Percentiles rank a stretch among this genome's conserved stretches.
Evolutionary conservation across 2,329 filamentous ascomycete species (phyloP).

Genomic region (Didymella sp.): DNA sequence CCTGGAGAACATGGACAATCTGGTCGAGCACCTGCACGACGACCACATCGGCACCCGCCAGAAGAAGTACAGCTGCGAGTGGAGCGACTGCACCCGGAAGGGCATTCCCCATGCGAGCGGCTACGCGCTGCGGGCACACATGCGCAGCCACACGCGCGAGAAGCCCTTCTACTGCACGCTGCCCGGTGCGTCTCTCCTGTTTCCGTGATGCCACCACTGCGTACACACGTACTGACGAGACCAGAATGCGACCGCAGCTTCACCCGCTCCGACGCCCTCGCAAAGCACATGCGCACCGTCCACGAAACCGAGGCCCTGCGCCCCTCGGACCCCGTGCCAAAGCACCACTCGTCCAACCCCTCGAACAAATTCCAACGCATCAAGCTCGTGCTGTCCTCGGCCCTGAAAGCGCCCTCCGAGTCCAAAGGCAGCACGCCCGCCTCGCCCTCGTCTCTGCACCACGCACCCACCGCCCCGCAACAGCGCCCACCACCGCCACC

Average conservation of each 20-base stretch:
- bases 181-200: conserved; percentile 70
- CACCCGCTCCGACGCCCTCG: conserved; percentile 91
- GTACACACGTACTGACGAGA: neutral
- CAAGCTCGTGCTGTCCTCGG: conserved; percentile 55
- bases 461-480: conserved; percentile 34
- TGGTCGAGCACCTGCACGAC: conserved; percentile 70
- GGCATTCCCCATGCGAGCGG: conserved; percentile 91
- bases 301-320: conserved; percentile 94
- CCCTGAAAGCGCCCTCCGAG: conserved; percentile 36
- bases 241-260: conserved; percentile 93
- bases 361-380: conserved; percentile 56
- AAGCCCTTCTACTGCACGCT: conserved; percentile 98
- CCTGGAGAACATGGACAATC: conserved; percentile 59
- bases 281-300: conserved; percentile 98
- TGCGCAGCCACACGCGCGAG: conserved; percentile 96
- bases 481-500: conserved; percentile 23
- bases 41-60: conserved; percentile 92
- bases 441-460: conserved; percentile 42
- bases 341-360: conserved; percentile 61
- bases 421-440: conserved; percentile 45
- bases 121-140: conserved; percentile 94
- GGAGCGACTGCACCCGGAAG: conserved; percentile 87
- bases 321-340: conserved; percentile 74
- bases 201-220: neutral
- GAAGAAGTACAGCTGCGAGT: conserved; percentile 99